Evolutionary conservation across 2,329 filamentous ascomycete species (phyloP), one percentile per base, ranked within the genome.

Genomic region (Nannizziopsis arthrosporioides): DNA sequence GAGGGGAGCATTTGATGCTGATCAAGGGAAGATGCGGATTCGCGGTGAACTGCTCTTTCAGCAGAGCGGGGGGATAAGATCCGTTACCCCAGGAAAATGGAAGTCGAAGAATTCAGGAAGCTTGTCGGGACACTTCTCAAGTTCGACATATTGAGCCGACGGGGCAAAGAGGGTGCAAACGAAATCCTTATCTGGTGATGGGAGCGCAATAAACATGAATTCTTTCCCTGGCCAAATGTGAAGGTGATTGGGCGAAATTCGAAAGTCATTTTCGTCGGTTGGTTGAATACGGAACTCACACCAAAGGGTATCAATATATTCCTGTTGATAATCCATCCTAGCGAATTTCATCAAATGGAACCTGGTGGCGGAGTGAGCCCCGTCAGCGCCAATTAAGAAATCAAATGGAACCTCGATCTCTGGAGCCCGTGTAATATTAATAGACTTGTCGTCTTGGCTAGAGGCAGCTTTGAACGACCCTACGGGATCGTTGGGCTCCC

Each of bases 131-230:
- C 79, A 68, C 12, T 69, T 72, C 58, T 89, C 82, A 1, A 98
- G 76, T 1, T 72, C 64, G 2, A 73, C 68, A 61, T 87, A 94
- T 48, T 85, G 74, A 2, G 72, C 66, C 34, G 81, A 78, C 0
- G 89, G 85, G 35, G 93, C 77, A 64, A 98, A 98, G 2, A 98
- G 75, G 0, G 93, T 98, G 65, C 88, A 94, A 0, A 89, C 95
- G 63, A 98, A 98, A 2, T 86, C 85, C 49, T 86, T 88, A 62
- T 96, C 88, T 66, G 86, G 64, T n/a, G 73, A 74, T 0, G 92
- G 90, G 38, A 98, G 89, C 14, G 92, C 93, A 60, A 98, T 98
- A 68, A 98, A 98, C 93, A 98, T 96, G 59, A 92, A 90, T 37
- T 89, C 81, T 57, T 81, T 82, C 30, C 85, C 88, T 0, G 92